phyloP scores from a whole-genome alignment of 495 filamentous ascomycete genomes.

The Aspergillus mulundensis region DNA sequence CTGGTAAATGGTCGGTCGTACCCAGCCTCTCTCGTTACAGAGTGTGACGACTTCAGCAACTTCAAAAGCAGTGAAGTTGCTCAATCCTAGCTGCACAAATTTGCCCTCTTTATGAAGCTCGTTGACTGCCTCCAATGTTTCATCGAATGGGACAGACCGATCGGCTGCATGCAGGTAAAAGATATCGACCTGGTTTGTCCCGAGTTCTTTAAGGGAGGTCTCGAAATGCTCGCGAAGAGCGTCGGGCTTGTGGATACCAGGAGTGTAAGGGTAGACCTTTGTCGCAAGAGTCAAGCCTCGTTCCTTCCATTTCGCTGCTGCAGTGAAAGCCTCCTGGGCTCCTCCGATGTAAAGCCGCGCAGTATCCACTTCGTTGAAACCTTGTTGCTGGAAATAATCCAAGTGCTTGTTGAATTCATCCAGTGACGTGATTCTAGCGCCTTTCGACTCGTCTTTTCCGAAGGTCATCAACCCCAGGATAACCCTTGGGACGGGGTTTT shows the following conservation, averaged over 20 bases:
- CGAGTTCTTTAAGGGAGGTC: slow-evolving; percentile 64
- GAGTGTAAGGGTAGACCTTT: slow-evolving; percentile 65
- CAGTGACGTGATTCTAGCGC: slow-evolving; percentile 66
- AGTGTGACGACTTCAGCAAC: slow-evolving; percentile 83
- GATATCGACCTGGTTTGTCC: slow-evolving; percentile 76
- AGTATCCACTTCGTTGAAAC: slow-evolving; percentile 78
- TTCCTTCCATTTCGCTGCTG: slow-evolving; percentile 72
- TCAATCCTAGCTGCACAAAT: slow-evolving; percentile 76
- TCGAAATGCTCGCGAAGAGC: slow-evolving; percentile 59
- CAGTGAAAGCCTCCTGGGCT: slow-evolving; percentile 78
- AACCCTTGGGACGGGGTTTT: slow-evolving; percentile 46
- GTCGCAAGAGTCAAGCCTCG: slow-evolving; percentile 81
- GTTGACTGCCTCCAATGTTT: slow-evolving; percentile 73
- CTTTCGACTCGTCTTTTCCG: slow-evolving; percentile 47
- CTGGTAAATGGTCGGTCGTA: slow-evolving; percentile 61
- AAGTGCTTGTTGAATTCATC: slow-evolving; percentile 62
- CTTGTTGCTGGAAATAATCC: slow-evolving; percentile 65
- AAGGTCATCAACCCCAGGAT: slow-evolving; percentile 64
- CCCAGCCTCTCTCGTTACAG: slow-evolving; percentile 74
- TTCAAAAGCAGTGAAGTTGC: slow-evolving; percentile 85
- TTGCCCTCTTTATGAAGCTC: slow-evolving; percentile 83
- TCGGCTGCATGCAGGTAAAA: slow-evolving; percentile 88
- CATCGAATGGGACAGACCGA: slow-evolving; percentile 69
- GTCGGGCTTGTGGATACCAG: slow-evolving; percentile 57
- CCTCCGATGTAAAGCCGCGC: slow-evolving; percentile 70